Evolutionary conservation across 257 asterid species (phyloP).

Genomic region (Hygrophila difformis): DNA sequence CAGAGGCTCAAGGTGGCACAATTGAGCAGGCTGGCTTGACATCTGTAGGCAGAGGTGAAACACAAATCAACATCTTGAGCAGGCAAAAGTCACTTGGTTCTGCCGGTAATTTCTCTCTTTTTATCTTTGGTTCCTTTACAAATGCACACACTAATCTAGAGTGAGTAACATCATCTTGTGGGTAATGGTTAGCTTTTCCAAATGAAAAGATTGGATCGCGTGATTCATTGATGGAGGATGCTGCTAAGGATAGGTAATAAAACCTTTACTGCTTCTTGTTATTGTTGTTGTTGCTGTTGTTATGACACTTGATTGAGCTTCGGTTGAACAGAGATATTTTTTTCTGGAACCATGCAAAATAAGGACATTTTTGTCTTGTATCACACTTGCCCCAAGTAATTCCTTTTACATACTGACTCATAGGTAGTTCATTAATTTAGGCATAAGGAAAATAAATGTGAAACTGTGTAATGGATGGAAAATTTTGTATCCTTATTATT

Average conservation of each 20-base stretch:
- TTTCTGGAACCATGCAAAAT: too few species aligned
- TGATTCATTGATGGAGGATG: slow-evolving; percentile 37
- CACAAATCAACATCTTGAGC: slow-evolving; percentile 32
- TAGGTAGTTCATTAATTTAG: too few species aligned
- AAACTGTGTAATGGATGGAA: too few species aligned
- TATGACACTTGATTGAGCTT: too few species aligned
- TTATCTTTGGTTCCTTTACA: neutral
- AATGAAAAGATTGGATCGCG: slow-evolving; percentile 35
- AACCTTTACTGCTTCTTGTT: neutral
- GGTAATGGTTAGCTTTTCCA: slow-evolving; percentile 36
- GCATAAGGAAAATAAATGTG: too few species aligned
- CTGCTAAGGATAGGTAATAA: slow-evolving; percentile 56
- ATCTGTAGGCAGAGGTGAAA: slow-evolving; percentile 31
- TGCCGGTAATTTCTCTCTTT: slow-evolving; percentile 30
- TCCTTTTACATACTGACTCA: too few species aligned
- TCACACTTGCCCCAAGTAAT: too few species aligned
- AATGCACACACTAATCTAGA: too few species aligned
- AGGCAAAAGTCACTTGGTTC: slow-evolving; percentile 45
- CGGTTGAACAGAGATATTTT: too few species aligned
- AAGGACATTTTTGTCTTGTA: too few species aligned
- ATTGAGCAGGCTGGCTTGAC: slow-evolving; percentile 31
- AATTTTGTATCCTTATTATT: too few species aligned
- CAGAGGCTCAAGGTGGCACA: slow-evolving; percentile 37
- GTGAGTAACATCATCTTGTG: slow-evolving; percentile 12
- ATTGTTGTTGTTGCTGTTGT: neutral